Conservation (phyloP, 2,329 filamentous ascomycete species). For the Fusarium clavum region DNA sequence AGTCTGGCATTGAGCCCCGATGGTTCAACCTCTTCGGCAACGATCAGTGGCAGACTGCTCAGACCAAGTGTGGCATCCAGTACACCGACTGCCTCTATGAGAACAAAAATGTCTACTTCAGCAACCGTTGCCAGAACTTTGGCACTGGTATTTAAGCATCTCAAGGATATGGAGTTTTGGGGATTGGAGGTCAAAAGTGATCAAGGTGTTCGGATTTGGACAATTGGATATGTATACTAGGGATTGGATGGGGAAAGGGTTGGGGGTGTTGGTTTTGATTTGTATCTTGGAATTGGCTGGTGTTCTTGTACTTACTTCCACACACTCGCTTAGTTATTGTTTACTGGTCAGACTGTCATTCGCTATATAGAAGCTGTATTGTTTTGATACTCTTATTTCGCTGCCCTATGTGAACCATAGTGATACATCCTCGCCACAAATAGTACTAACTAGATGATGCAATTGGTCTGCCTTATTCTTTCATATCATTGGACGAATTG, state of each 20-base stretch:
- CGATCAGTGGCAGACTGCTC: conserved; percentile 49
- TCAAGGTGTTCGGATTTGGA: background rate
- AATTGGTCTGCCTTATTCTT: background rate
- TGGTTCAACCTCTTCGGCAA: conserved; percentile 47
- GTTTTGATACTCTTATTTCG: conserved; percentile 2
- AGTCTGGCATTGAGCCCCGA: conserved; percentile 42
- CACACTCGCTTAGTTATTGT: conserved; percentile 32
- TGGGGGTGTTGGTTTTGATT: background rate
- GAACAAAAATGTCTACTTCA: conserved; percentile 55
- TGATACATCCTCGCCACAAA: background rate
- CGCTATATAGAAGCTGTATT: conserved; percentile 35
- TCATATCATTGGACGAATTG: background rate
- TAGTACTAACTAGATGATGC: background rate
- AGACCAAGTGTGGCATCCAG: conserved; percentile 61
- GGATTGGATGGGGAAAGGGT: background rate
- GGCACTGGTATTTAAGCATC: conserved; percentile 41
- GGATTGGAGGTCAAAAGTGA: conserved; percentile 5
- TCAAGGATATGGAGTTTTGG: conserved; percentile 1
- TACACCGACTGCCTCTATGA: conserved; percentile 60
- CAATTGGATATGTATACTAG: background rate
- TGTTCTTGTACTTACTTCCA: conserved; percentile 22
- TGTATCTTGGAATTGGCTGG: background rate
- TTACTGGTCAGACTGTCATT: conserved; percentile 32
- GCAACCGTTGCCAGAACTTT: conserved; percentile 56
- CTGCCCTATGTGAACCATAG: background rate